A percentile compares a stretch with the other conserved stretches of the same genome.
Conservation (phyloP, 345 rosid genomes). For the Gynandropsis gynandra region DNA sequence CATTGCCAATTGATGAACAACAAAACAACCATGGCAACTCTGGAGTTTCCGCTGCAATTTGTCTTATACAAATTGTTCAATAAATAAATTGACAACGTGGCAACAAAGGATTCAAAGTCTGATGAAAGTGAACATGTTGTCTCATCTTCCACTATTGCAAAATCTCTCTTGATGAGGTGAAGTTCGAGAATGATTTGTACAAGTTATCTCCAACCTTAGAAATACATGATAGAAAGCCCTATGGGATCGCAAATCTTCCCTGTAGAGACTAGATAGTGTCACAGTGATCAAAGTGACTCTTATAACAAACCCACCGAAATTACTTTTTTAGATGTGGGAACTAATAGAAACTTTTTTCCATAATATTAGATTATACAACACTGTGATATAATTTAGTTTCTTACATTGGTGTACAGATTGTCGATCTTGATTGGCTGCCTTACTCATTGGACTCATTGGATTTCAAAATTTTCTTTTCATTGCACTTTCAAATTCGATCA, state of each 20-base stretch:
- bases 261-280: slow-evolving; percentile 16
- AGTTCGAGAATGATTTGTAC: slow-evolving; percentile 21
- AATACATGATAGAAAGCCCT: slow-evolving; percentile 23
- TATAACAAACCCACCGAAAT: slow-evolving; percentile 19
- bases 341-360: neutral
- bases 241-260: slow-evolving; percentile 8
- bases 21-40: no score
- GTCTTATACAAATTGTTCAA: slow-evolving; percentile 64
- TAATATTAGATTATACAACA: slow-evolving; percentile 12
- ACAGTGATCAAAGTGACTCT: slow-evolving; percentile 14
- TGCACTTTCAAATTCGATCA: slow-evolving; percentile 33
- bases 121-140: slow-evolving; percentile 35
- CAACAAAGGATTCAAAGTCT: slow-evolving; percentile 21
- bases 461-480: slow-evolving; percentile 36
- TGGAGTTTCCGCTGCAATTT: no score
- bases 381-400: no score
- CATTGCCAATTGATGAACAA: no score
- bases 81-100: slow-evolving; percentile 41
- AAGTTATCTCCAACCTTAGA: slow-evolving; percentile 25
- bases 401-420: slow-evolving; percentile 26
- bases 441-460: slow-evolving; percentile 26
- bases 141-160: slow-evolving; percentile 30
- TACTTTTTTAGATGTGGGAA: slow-evolving; percentile 32
- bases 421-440: slow-evolving; percentile 26
- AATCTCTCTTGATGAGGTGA: slow-evolving; percentile 27